Conservation (phyloP, 768 basidiomycete species). For the Aureoboletus auriporus region DNA sequence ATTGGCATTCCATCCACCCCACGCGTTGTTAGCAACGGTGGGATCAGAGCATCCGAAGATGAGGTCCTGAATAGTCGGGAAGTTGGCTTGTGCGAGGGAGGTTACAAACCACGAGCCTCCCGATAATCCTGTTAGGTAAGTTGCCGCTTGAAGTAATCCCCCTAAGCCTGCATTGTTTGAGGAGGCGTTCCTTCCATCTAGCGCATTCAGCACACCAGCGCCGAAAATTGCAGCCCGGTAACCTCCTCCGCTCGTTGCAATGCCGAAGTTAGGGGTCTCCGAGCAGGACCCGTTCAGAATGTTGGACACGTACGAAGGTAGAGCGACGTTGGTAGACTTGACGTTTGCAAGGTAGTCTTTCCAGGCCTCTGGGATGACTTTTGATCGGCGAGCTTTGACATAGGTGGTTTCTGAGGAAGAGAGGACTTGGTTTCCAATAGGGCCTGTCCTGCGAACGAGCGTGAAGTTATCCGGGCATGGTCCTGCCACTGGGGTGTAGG, state of each 20-base stretch:
- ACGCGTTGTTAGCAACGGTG: constrained; percentile 16
- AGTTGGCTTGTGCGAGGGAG: constrained; percentile 39
- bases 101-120: constrained; percentile 40
- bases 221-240: constrained; percentile 53
- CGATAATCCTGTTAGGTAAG: constrained; percentile 51
- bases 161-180: constrained; percentile 40
- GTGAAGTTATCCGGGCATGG: constrained; percentile 21
- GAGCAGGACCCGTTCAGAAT: constrained; percentile 23
- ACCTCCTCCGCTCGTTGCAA: constrained; percentile 56
- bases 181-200: constrained; percentile 48
- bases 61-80: constrained; percentile 38
- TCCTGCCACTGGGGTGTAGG: constrained; percentile 20
- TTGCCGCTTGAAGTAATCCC: constrained; percentile 49
- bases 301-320: constrained; percentile 33
- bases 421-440: constrained; percentile 30
- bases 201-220: constrained; percentile 46
- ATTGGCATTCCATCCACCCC: constrained; percentile 34
- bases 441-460: constrained; percentile 29
- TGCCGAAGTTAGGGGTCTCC: constrained; percentile 38
- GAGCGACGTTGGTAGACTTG: constrained; percentile 22
- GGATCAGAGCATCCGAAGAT: constrained; percentile 28
- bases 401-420: constrained; percentile 35
- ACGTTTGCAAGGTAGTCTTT: constrained; percentile 37
- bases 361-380: constrained; percentile 40
- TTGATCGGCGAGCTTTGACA: constrained; percentile 28